A percentile compares a stretch with the other conserved stretches of the same genome.
These are phyloP conservation scores for Microglena sp. DNA, from an alignment of 139 green algal species.

Conservation along the genomic window DNA sequence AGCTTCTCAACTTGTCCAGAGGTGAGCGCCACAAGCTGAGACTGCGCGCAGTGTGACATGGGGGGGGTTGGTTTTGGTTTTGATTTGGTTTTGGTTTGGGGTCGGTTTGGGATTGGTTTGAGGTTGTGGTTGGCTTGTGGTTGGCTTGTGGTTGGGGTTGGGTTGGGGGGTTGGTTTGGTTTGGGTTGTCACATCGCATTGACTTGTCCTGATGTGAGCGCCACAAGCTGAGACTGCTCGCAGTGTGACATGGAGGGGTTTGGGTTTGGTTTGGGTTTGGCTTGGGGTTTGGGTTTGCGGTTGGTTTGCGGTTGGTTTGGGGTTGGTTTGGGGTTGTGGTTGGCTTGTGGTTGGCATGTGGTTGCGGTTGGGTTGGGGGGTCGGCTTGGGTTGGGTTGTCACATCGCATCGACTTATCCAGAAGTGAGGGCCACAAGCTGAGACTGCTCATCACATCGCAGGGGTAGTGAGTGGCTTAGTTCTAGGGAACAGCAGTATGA, in stretches of 20 bases:
- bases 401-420: conserved; percentile 41
- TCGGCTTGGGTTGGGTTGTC: too few species aligned
- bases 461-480: background rate
- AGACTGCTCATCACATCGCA: background rate
- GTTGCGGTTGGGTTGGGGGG: too few species aligned
- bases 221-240: conserved; percentile 17
- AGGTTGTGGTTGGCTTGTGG: too few species aligned
- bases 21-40: conserved; percentile 32
- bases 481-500: too few species aligned
- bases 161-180: too few species aligned
- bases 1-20: conserved; percentile 38
- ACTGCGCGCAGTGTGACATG: background rate
- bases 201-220: conserved; percentile 35
- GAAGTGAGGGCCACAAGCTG: conserved; percentile 33
- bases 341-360: too few species aligned
- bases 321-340: too few species aligned
- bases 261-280: conserved; percentile 8
- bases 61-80: background rate
- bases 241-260: background rate
- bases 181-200: conserved; percentile 49
- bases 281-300: too few species aligned
- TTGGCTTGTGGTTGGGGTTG: too few species aligned
- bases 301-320: too few species aligned
- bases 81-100: too few species aligned
- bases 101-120: too few species aligned